These are phyloP conservation scores for Pseudotulostoma volvatum DNA, from an alignment of 495 filamentous ascomycete species.

Conservation along the genomic window DNA sequence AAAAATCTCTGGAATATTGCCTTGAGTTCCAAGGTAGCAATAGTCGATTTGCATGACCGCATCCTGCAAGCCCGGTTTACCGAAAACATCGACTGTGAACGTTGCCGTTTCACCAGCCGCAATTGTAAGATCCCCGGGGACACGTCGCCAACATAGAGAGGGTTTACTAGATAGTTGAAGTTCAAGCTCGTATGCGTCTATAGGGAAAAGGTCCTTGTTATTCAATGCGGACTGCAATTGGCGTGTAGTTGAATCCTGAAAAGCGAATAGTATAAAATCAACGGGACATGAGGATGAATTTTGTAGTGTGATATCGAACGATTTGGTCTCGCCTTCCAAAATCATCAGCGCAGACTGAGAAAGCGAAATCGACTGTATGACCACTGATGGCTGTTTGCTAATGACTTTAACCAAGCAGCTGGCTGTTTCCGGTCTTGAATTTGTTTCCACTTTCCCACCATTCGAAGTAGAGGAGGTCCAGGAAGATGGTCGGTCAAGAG, in stretches of 20 bases:
- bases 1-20: conserved; percentile 49
- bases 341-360: conserved; percentile 82
- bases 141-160: conserved; percentile 47
- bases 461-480: conserved; percentile 34
- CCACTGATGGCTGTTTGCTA: conserved; percentile 54
- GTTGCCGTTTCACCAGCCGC: conserved; percentile 48
- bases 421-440: conserved; percentile 20
- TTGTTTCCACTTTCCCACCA: conserved; percentile 21
- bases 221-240: conserved; percentile 57
- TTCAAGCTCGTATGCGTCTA: conserved; percentile 74
- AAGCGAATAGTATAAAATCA: conserved; percentile 75
- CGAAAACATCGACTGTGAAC: conserved; percentile 72
- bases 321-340: conserved; percentile 66
- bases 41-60: conserved; percentile 76
- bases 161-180: conserved; percentile 58
- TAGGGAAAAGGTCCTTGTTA: conserved; percentile 56
- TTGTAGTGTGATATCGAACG: conserved; percentile 63
- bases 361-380: conserved; percentile 58
- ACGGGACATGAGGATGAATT: conserved; percentile 63
- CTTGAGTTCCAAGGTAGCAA: conserved; percentile 46
- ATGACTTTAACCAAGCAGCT: conserved; percentile 50
- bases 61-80: conserved; percentile 70
- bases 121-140: conserved; percentile 37
- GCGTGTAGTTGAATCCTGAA: conserved; percentile 71
- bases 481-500: conserved; percentile 36